Conservation (phyloP, 1,284 basidiomycete genomes). For the Neonothopanus nambi region DNA sequence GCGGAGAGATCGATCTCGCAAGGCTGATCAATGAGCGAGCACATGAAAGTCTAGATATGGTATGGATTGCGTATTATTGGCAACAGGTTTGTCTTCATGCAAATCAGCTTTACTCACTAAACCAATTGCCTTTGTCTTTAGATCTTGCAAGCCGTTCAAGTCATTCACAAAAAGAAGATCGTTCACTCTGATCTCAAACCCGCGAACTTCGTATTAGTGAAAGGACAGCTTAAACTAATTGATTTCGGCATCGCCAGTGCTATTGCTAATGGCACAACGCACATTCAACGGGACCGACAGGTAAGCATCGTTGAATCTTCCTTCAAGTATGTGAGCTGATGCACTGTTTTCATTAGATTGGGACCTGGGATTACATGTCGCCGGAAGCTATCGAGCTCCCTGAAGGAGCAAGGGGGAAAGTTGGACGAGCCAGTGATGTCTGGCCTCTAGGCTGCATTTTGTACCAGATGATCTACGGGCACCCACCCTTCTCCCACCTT, state of each 20-base stretch:
- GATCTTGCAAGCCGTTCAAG: conserved; percentile 96
- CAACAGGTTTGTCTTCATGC: conserved; percentile 79
- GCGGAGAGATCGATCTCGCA: conserved; percentile 89
- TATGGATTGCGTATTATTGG: conserved; percentile 94
- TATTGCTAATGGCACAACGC: conserved; percentile 95
- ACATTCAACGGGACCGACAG: conserved; percentile 93
- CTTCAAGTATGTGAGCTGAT: not conserved
- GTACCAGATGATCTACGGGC: conserved; percentile 97
- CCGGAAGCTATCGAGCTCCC: conserved; percentile 88
- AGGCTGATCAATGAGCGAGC: conserved; percentile 79
- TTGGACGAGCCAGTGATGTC: conserved; percentile 88
- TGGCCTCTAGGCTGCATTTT: conserved; percentile 98
- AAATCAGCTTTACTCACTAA: too few species aligned
- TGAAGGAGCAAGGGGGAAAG: conserved; percentile 79
- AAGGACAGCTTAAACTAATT: conserved; percentile 91
- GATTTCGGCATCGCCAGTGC: conserved; percentile 98
- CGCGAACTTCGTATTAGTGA: conserved; percentile 94
- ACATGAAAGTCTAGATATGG: conserved; percentile 82
- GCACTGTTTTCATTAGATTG: conserved; percentile 56
- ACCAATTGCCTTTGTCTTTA: conserved; percentile 32
- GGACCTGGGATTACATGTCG: conserved; percentile 95
- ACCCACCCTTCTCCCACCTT: conserved; percentile 89
- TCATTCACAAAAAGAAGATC: conserved; percentile 95
- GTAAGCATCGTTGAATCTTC: conserved; percentile 41
- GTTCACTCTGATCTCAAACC: conserved; percentile 97